Conservation (phyloP, 1,284 basidiomycete genomes). For the Spongiforma sp. region DNA sequence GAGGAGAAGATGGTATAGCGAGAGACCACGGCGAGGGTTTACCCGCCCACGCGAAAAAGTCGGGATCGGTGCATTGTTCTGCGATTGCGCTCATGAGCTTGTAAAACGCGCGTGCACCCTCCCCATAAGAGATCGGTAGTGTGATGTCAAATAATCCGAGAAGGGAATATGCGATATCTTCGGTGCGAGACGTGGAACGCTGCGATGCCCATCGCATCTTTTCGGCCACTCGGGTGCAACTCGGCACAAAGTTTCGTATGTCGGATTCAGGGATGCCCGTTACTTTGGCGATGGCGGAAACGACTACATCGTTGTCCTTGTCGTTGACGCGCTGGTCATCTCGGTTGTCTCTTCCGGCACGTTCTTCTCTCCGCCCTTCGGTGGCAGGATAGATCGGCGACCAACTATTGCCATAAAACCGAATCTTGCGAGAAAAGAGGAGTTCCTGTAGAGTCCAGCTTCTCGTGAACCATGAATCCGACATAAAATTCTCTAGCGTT, state of each 20-base stretch:
- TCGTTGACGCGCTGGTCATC: slow-evolving; percentile 30
- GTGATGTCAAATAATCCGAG: slow-evolving; percentile 27
- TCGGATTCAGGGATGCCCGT: slow-evolving; percentile 30
- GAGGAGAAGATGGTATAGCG: slow-evolving; percentile 26
- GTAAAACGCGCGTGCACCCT: slow-evolving; percentile 30
- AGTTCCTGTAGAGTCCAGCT: slow-evolving; percentile 32
- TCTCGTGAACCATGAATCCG: slow-evolving; percentile 31
- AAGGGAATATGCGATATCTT: slow-evolving; percentile 32
- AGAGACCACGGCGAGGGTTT: slow-evolving; percentile 33
- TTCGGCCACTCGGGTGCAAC: slow-evolving; percentile 27
- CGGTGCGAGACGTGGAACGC: slow-evolving; percentile 26
- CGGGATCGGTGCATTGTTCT: slow-evolving; percentile 26
- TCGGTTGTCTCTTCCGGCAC: slow-evolving; percentile 10
- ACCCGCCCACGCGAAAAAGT: slow-evolving; percentile 31
- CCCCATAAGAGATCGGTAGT: slow-evolving; percentile 31
- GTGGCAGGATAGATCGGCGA: slow-evolving; percentile 24
- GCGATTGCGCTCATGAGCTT: slow-evolving; percentile 24
- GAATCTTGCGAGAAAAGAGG: slow-evolving; percentile 28
- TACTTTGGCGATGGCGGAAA: slow-evolving; percentile 19
- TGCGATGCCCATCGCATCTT: slow-evolving; percentile 33
- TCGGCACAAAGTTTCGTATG: slow-evolving; percentile 27
- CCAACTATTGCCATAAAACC: slow-evolving; percentile 35
- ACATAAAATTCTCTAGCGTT: slow-evolving; percentile 26
- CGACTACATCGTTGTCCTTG: slow-evolving; percentile 28
- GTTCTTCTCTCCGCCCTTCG: slow-evolving; percentile 26